These are phyloP conservation scores for Pseudogymnoascus sp. DNA, from an alignment of 2,329 filamentous ascomycete species.

Conservation along the genomic window DNA sequence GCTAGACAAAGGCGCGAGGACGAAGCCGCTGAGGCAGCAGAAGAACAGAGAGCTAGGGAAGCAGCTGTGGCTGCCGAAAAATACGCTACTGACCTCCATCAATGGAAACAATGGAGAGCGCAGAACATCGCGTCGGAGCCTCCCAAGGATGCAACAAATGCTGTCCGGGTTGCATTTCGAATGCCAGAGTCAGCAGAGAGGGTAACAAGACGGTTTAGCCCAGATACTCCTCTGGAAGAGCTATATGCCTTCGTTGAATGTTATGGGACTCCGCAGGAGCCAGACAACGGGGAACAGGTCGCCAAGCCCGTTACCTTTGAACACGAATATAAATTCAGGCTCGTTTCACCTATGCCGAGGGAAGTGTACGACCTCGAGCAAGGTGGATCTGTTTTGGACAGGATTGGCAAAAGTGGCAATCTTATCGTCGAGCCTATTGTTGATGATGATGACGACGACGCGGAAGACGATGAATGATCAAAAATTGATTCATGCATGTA, in stretches of 20 bases:
- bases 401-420: slow-evolving; percentile 77
- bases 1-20: slow-evolving; percentile 70
- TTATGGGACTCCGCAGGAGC: slow-evolving; percentile 36
- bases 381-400: slow-evolving; percentile 59
- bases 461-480: slow-evolving; percentile 9
- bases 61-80: slow-evolving; percentile 51
- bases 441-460: slow-evolving; percentile 17
- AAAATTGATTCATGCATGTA: not conserved
- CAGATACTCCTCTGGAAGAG: slow-evolving; percentile 70
- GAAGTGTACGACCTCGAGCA: slow-evolving; percentile 66
- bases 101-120: slow-evolving; percentile 78
- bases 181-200: slow-evolving; percentile 60
- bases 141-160: slow-evolving; percentile 51
- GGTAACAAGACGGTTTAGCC: slow-evolving; percentile 67
- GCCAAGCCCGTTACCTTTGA: slow-evolving; percentile 58
- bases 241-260: slow-evolving; percentile 96
- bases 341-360: slow-evolving; percentile 80
- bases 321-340: slow-evolving; percentile 76
- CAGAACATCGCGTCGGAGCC: slow-evolving; percentile 63
- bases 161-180: slow-evolving; percentile 64
- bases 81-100: slow-evolving; percentile 43
- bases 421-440: slow-evolving; percentile 74
- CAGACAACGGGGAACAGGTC: slow-evolving; percentile 20
- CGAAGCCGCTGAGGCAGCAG: slow-evolving; percentile 61
- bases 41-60: slow-evolving; percentile 53